A percentile compares a stretch with the other conserved stretches of the same genome.
Conservation (phyloP, 2,329 filamentous ascomycete genomes). For the Diaporthe australafricana region DNA sequence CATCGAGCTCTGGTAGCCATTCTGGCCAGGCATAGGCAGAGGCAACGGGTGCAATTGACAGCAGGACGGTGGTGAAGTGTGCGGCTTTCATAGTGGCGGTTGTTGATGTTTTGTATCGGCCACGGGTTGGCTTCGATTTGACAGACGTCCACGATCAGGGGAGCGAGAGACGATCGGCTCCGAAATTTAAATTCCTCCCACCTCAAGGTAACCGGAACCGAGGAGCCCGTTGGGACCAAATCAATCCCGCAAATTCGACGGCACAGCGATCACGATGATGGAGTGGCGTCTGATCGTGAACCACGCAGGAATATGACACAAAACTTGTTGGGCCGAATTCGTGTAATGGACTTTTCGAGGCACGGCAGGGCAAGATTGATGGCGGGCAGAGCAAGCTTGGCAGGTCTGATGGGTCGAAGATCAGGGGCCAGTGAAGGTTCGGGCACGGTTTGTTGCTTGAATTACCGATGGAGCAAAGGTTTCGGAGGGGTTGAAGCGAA, state of each 20-base stretch:
- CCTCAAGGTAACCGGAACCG: background rate
- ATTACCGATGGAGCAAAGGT: constrained; percentile 4
- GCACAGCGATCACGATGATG: constrained; percentile 6
- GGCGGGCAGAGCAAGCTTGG: constrained; percentile 13
- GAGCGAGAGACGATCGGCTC: background rate
- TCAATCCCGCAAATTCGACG: background rate
- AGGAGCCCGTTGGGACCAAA: background rate
- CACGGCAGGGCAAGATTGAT: constrained; percentile 6
- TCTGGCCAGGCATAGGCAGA: constrained; percentile 63
- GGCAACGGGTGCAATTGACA: constrained; percentile 63
- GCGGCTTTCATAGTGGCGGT: constrained; percentile 61
- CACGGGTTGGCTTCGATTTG: constrained; percentile 2
- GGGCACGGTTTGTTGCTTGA: background rate
- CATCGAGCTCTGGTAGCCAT: constrained; percentile 65
- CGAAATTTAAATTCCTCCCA: background rate
- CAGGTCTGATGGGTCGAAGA: constrained; percentile 24
- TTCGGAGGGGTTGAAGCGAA: constrained; percentile 26
- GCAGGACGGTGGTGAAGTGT: constrained; percentile 61
- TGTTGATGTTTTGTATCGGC: constrained; percentile 4
- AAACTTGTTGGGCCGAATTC: background rate
- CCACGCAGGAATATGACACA: background rate
- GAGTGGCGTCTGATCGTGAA: constrained; percentile 16
- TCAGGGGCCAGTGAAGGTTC: constrained; percentile 15
- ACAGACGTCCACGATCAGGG: constrained; percentile 10
- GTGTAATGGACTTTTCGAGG: constrained; percentile 9